These are phyloP conservation scores for Linum usitatissimum DNA, from an alignment of 345 rosid species.

Conservation along the genomic window DNA sequence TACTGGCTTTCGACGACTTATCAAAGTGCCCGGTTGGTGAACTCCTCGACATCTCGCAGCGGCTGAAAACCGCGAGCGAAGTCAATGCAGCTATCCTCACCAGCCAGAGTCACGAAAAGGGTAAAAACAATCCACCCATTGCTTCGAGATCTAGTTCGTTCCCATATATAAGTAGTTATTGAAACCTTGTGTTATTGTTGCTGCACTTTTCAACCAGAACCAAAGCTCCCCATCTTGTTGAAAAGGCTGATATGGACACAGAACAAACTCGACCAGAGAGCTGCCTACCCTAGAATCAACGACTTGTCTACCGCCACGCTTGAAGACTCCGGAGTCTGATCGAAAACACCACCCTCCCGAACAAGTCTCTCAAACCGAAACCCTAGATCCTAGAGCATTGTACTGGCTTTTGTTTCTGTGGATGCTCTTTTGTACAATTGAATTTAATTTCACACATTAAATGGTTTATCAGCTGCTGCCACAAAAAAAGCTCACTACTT, in stretches of 20 bases:
- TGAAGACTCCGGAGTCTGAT: conserved; percentile 58
- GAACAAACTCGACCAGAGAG: conserved; percentile 80
- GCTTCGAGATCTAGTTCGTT: no score
- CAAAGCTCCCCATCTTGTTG: conserved; percentile 85
- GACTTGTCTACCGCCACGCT: conserved; percentile 61
- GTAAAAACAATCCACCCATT: background rate
- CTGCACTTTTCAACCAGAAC: conserved; percentile 38
- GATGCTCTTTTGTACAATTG: background rate
- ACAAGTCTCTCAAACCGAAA: no score
- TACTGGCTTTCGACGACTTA: conserved; percentile 86
- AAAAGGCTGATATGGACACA: conserved; percentile 95
- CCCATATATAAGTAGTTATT: no score
- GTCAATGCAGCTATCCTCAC: conserved; percentile 97
- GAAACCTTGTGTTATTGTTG: no score
- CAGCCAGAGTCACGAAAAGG: conserved; percentile 98
- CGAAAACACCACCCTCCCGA: no score
- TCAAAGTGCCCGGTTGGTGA: conserved; percentile 81
- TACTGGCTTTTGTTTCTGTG: background rate
- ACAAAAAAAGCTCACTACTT: no score
- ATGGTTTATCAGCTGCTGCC: background rate
- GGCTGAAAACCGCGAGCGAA: conserved; percentile 90
- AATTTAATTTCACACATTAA: background rate
- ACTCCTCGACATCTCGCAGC: conserved; percentile 82
- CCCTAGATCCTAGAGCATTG: background rate
- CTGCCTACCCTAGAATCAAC: conserved; percentile 80